Evolutionary conservation across 345 rosid genomes (phyloP).

Genomic region (Eutrema yunnanense): DNA sequence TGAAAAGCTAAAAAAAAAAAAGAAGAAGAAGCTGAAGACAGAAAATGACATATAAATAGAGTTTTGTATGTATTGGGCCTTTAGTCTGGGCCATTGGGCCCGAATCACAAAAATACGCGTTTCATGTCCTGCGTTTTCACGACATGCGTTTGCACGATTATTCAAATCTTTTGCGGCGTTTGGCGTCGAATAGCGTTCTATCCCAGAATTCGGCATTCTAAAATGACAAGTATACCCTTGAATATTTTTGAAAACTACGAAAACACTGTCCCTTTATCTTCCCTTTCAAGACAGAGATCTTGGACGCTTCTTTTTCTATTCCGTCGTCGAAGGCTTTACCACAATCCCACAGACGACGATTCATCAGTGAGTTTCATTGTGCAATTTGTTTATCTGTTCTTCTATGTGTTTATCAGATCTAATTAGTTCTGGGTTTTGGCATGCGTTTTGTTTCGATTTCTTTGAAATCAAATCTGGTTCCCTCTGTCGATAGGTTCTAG

Average conservation of each 20-base stretch:
- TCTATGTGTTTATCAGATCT: conserved; percentile 1
- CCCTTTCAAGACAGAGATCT: conserved; percentile 7
- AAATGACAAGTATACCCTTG: conserved; percentile 1
- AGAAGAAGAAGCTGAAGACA: not conserved
- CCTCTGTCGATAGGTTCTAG: conserved; percentile 3
- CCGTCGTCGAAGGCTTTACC: conserved; percentile 10
- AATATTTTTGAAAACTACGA: not conserved
- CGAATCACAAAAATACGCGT: not conserved
- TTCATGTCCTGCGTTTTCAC: not conserved
- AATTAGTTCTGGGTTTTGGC: not conserved
- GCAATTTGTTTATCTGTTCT: not conserved
- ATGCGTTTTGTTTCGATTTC: not conserved
- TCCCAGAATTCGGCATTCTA: accelerated
- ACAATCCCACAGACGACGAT: not conserved
- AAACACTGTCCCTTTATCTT: not conserved
- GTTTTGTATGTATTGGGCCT: not conserved
- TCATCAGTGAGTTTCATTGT: not conserved
- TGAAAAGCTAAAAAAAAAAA: no score
- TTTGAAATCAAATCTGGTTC: conserved; percentile 1
- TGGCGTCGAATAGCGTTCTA: not conserved
- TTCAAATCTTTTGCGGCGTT: not conserved
- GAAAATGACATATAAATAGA: not conserved
- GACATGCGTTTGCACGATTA: not conserved
- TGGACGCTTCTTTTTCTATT: not conserved
- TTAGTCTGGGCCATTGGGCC: not conserved